A percentile compares a stretch with the other conserved stretches of the same genome.
These are phyloP conservation scores for Boletales sp. DNA, from an alignment of 768 basidiomycete species.

Conservation along the genomic window DNA sequence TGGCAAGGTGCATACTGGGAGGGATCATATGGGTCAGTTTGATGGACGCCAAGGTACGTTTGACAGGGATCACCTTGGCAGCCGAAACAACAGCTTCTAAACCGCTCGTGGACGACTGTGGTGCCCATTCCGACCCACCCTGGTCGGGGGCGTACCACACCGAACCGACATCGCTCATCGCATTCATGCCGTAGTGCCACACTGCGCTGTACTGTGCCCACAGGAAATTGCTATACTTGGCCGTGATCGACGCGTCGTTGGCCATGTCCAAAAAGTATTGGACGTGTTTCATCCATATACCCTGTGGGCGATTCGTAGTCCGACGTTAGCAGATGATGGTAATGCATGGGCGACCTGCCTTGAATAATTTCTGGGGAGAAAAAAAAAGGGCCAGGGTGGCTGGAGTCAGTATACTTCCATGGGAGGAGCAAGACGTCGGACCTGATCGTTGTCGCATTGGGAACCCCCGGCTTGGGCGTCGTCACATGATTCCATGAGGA, in stretches of 20 bases:
- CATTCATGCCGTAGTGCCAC: conserved; percentile 34
- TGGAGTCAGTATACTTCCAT: neutral
- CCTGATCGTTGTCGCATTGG: conserved; percentile 46
- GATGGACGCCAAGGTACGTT: neutral
- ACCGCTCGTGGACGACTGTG: conserved; percentile 29
- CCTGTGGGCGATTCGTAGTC: conserved; percentile 13
- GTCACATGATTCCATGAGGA: conserved; percentile 54
- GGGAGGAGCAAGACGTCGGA: neutral
- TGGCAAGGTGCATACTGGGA: conserved; percentile 19
- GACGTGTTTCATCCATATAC: conserved; percentile 51
- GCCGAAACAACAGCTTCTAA: conserved; percentile 28
- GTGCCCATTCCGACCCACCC: conserved; percentile 27
- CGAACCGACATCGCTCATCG: conserved; percentile 38
- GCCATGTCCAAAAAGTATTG: conserved; percentile 48
- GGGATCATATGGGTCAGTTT: neutral
- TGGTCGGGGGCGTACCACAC: conserved; percentile 30
- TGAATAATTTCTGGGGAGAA: conserved; percentile 22
- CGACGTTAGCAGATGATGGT: too few relatives aligned
- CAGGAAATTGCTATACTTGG: conserved; percentile 37
- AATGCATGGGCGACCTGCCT: conserved; percentile 19
- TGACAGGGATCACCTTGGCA: conserved; percentile 15
- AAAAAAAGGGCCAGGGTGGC: neutral
- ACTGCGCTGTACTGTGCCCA: conserved; percentile 41
- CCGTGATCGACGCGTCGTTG: conserved; percentile 37
- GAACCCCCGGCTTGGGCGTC: conserved; percentile 36